Evolutionary conservation across 805 yeast species (phyloP).

Genomic region (Suhomyces emberorum): DNA sequence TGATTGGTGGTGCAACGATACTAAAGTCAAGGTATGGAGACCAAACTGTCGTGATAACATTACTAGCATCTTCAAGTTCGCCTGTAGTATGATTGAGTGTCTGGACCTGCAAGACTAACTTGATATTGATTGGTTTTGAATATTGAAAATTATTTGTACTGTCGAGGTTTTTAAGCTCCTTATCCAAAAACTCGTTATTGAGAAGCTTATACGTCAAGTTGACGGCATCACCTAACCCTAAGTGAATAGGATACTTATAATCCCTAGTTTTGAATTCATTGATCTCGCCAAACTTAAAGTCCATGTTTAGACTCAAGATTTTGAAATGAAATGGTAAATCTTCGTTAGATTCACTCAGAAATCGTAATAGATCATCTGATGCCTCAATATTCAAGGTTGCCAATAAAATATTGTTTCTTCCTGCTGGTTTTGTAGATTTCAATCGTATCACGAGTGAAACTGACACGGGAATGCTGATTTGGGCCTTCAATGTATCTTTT

Average conservation of each 20-base stretch:
- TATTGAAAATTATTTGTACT: conserved; percentile 13
- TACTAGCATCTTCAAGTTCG: conserved; percentile 18
- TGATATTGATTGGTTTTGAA: conserved; percentile 26
- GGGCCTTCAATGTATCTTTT: conserved; percentile 9
- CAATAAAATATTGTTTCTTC: conserved; percentile 42
- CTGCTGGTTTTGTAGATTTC: conserved; percentile 48
- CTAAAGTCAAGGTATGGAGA: conserved; percentile 37
- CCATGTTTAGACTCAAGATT: conserved; percentile 20
- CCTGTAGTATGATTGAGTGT: conserved; percentile 7
- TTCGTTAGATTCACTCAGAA: conserved; percentile 5
- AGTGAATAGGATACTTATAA: conserved; percentile 23
- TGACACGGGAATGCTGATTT: conserved; percentile 24
- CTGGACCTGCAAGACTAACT: conserved; percentile 25
- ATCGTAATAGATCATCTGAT: conserved; percentile 35
- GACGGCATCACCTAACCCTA: conserved; percentile 29
- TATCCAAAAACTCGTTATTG: conserved; percentile 27
- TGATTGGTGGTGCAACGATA: conserved; percentile 37
- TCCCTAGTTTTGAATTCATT: conserved; percentile 17
- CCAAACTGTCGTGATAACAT: conserved; percentile 36
- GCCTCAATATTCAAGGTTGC: conserved; percentile 48
- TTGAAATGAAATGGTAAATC: conserved; percentile 13
- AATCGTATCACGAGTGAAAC: conserved; percentile 44
- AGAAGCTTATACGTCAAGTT: conserved; percentile 33
- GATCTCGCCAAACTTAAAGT: conserved; percentile 28
- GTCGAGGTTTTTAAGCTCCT: conserved; percentile 17